Base-by-base conservation (phyloP, 192 early-diverging fungal genomes). In the Coemansia sp. region DNA sequence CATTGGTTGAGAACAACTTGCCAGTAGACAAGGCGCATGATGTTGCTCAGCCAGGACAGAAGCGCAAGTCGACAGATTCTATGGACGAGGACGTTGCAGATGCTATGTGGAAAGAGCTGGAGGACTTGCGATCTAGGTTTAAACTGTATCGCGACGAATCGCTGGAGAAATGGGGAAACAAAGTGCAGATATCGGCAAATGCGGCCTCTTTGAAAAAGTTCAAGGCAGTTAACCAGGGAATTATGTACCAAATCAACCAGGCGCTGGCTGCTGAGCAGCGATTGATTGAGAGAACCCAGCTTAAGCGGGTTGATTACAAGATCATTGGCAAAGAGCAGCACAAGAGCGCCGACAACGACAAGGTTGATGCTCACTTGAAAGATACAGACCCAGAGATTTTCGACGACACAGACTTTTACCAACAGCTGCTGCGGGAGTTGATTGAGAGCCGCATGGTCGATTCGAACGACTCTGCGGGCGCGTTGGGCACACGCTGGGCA, bases 331-430 rank as follows among this genome's bases (percentile, higher is more conserved):
- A 71, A 32, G 38, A 26, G 0, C 44, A 37, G 31, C 14, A 7
- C n/a, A 9, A 21, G 2, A 45, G 37, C 6, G 11, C 54, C 10
- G 47, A 43, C 2, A 42, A 51, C 10, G 46, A 64, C 18, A n/a
- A 45, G 18, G 55, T 58, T 14, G 85, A 92, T 44, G 83, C 90
- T 53, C 93, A 96, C 52, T 54, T 78, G 10, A 66, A 67, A 23
- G 61, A 78, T 17, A 66, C 49, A 0, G 69, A 78, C 26, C 56
- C 71, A 10, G 90, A 97, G 48, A 87, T 98, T 28, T 98, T 96
- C 79, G 96, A 98, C 61, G 96, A 98, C 60, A 82, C 85, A 1
- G 96, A 98, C 70, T 98, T 92, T 67, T 98, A 98, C 69, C 88
- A 92, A 58, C 90, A 92, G 48, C 80, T 94, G 41, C 60, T 98